Base-by-base conservation (phyloP, 306 rosid species). In the Crataegus laevigata region DNA sequence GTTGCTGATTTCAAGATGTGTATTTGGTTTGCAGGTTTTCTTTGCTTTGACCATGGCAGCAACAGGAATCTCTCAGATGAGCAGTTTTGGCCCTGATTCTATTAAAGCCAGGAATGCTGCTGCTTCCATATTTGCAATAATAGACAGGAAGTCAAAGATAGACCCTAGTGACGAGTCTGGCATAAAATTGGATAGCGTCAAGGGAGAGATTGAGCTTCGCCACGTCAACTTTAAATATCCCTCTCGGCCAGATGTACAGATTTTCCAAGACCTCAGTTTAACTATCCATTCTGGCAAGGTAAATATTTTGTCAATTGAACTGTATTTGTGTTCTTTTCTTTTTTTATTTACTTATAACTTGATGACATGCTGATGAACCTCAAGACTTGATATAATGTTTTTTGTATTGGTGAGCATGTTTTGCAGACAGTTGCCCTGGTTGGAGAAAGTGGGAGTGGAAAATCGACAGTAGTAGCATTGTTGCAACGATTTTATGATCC, bases 381-480 rank as follows among this genome's bases (percentile, higher is more conserved):
- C 18, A 5, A 22, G 9, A 7, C 15, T 2, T 15, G 11, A 29
- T 68, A 4, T 18, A 18, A 11, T 4, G 40, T 13, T 12, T 45
- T 6, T 24, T 42, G 8, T 67, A 19, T 69, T 59, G 81, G 18
- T 22, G 71, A 76, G 45, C 57, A 8, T 66, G 18, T 45, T 71
- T 32, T 64, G 34, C 83, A 93, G 98, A 89, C 91, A 0, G 88
- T 89, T 29, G 98, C 96, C 42, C 86, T 93, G 51, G 96, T 93
- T 34, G 98, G 98, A 75, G 98, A 93, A 85, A 93, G 96, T 80
- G 98, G 98, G 63, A 93, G 98, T 57, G 98, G 96, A 7, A 93
- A 93, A 84, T 93, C 98, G 19, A 91, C 96, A 1, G 91, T 89
- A 75, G 81, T 93, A 28, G 84, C 96, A 22, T 81, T 93, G 82